Evolutionary conservation across 805 yeast genomes (phyloP).

Genomic region (Zygosaccharomyces gambellarensis): DNA sequence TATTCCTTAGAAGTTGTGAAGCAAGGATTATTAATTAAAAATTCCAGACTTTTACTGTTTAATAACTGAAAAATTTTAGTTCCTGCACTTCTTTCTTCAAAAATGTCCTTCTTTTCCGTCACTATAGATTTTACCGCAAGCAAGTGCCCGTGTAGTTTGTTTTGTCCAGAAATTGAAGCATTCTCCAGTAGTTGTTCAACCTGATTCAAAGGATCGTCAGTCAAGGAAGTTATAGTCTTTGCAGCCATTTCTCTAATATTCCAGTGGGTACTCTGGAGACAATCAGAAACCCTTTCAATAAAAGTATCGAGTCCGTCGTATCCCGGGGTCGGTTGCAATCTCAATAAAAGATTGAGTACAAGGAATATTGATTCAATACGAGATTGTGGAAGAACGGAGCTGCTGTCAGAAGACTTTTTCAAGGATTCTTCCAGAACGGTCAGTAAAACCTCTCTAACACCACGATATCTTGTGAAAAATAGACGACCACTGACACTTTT

Average conservation of each 20-base stretch:
- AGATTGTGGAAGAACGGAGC: neutral
- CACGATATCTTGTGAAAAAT: conserved; percentile 64
- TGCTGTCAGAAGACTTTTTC: conserved; percentile 13
- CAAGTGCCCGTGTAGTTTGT: conserved; percentile 55
- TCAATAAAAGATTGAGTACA: conserved; percentile 63
- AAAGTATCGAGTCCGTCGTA: conserved; percentile 51
- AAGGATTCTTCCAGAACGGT: conserved; percentile 37
- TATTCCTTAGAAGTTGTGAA: conserved; percentile 36
- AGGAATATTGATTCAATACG: conserved; percentile 67
- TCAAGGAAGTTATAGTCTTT: conserved; percentile 52
- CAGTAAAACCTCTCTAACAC: conserved; percentile 48
- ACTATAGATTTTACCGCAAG: conserved; percentile 43
- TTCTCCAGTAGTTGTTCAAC: conserved; percentile 25
- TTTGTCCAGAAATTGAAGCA: conserved; percentile 34
- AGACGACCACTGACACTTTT: conserved; percentile 51
- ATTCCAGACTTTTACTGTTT: neutral
- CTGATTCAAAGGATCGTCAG: conserved; percentile 34
- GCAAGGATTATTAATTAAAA: conserved; percentile 19
- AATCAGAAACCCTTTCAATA: conserved; percentile 41
- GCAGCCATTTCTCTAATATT: conserved; percentile 87
- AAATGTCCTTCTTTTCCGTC: neutral
- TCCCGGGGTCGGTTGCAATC: conserved; percentile 58
- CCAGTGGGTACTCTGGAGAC: conserved; percentile 60
- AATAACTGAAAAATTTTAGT: conserved; percentile 3
- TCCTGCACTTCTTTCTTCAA: neutral